Conservation (phyloP, 768 basidiomycete genomes). For the Russula foetens region DNA sequence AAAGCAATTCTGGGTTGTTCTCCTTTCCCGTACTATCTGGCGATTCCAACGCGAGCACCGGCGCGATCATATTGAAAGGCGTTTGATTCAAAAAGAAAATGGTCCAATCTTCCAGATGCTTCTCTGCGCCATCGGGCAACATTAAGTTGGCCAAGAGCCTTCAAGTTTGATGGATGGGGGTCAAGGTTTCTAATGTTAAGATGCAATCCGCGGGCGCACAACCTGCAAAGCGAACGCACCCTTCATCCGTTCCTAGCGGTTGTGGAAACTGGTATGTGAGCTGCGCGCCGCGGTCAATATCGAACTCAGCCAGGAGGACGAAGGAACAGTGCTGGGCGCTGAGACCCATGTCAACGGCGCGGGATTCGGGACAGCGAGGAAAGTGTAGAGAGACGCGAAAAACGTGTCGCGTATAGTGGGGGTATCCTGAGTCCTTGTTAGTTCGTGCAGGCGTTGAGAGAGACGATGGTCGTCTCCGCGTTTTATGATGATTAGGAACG, state of each 20-base stretch:
- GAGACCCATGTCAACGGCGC: conserved; percentile 37
- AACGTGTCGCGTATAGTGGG: not conserved
- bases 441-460: too few relatives aligned
- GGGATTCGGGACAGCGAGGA: not conserved
- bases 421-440: too few relatives aligned
- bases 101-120: conserved; percentile 94
- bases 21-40: conserved; percentile 27
- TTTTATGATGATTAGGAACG: not conserved
- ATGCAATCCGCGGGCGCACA: not conserved
- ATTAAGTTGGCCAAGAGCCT: conserved; percentile 94
- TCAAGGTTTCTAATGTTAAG: not conserved
- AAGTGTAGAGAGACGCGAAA: not conserved
- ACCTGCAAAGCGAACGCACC: conserved; percentile 42
- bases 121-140: conserved; percentile 97
- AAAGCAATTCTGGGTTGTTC: conserved; percentile 51
- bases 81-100: conserved; percentile 98
- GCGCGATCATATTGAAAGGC: conserved; percentile 76
- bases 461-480: not conserved
- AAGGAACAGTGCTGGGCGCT: conserved; percentile 80
- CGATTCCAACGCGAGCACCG: conserved; percentile 67
- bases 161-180: too few relatives aligned
- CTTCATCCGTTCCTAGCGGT: conserved; percentile 89
- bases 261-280: conserved; percentile 95
- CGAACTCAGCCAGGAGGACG: conserved; percentile 96
- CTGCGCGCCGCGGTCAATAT: conserved; percentile 91